These are phyloP conservation scores for Blechomonas ayalai DNA, from an alignment of 208 protist species.

Conservation along the genomic window DNA sequence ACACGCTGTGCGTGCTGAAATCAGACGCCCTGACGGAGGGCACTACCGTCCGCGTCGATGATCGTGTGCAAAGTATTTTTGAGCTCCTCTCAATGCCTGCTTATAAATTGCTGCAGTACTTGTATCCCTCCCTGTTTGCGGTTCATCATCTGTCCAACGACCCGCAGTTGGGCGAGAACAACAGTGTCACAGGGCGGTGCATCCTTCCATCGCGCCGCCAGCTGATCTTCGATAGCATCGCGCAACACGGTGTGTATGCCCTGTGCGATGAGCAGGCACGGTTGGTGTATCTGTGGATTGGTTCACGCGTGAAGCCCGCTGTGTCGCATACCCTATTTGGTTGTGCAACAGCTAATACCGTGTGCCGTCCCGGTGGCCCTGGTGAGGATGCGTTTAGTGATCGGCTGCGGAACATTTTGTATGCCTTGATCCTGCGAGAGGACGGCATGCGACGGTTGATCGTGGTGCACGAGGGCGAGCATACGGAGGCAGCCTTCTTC, in stretches of 20 bases:
- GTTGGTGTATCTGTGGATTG: constrained; percentile 86
- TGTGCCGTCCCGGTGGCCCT: constrained; percentile 31
- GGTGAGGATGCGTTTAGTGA: constrained; percentile 60
- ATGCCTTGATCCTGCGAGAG: constrained; percentile 54
- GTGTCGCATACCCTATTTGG: constrained; percentile 55
- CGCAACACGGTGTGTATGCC: constrained; percentile 64
- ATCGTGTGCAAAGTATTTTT: constrained; percentile 63
- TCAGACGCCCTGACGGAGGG: constrained; percentile 70
- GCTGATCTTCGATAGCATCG: constrained; percentile 68
- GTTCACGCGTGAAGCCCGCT: constrained; percentile 31
- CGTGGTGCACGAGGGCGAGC: constrained; percentile 74
- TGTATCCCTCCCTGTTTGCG: constrained; percentile 84
- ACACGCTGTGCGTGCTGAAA: constrained; percentile 76
- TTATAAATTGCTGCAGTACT: constrained; percentile 57
- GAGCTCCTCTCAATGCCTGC: constrained; percentile 66
- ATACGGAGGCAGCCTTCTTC: constrained; percentile 74
- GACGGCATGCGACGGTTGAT: constrained; percentile 73
- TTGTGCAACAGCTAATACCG: constrained; percentile 29
- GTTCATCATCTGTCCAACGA: constrained; percentile 43
- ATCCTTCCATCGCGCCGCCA: constrained; percentile 51
- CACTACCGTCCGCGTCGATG: constrained; percentile 72
- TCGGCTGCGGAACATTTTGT: constrained; percentile 59
- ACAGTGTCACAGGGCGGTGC: constrained; percentile 42
- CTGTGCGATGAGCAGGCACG: constrained; percentile 78
- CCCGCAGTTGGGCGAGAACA: constrained; percentile 26